These are phyloP conservation scores for Triticum monococcum DNA, from an alignment of 176 grass and related monocot genomes.

Conservation along the genomic window DNA sequence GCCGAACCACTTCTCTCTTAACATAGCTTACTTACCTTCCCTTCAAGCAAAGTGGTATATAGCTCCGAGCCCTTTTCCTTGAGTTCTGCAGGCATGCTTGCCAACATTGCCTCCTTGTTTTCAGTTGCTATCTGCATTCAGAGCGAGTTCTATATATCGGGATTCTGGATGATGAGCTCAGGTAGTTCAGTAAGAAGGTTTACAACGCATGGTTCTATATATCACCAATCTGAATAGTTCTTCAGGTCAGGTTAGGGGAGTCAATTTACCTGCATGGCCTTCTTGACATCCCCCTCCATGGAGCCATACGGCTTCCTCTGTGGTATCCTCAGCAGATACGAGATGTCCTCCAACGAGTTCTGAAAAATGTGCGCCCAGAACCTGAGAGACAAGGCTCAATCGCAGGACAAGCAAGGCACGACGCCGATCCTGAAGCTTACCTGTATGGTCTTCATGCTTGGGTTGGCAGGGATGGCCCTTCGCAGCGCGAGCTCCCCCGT, in stretches of 20 bases:
- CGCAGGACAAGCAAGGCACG: not conserved
- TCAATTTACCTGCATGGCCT: constrained; percentile 70
- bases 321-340: constrained; percentile 87
- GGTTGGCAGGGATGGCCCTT: constrained; percentile 82
- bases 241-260: not conserved
- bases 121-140: constrained; percentile 69
- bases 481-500: constrained; percentile 92
- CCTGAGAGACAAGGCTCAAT: not conserved
- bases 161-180: not conserved
- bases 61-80: constrained; percentile 68
- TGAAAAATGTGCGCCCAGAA: constrained; percentile 29
- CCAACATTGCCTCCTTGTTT: constrained; percentile 74
- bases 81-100: constrained; percentile 63
- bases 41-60: constrained; percentile 76
- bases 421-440: not conserved
- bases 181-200: constrained; percentile 1
- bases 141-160: constrained; percentile 6
- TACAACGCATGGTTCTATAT: not conserved
- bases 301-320: constrained; percentile 89
- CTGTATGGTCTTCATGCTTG: constrained; percentile 89
- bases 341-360: constrained; percentile 95
- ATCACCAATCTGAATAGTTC: not conserved
- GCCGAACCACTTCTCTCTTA: not conserved
- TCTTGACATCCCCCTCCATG: constrained; percentile 88
- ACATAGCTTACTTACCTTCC: constrained; percentile 48